Base-by-base conservation (phyloP, 345 rosid genomes). In the Aquilaria malaccensis region DNA sequence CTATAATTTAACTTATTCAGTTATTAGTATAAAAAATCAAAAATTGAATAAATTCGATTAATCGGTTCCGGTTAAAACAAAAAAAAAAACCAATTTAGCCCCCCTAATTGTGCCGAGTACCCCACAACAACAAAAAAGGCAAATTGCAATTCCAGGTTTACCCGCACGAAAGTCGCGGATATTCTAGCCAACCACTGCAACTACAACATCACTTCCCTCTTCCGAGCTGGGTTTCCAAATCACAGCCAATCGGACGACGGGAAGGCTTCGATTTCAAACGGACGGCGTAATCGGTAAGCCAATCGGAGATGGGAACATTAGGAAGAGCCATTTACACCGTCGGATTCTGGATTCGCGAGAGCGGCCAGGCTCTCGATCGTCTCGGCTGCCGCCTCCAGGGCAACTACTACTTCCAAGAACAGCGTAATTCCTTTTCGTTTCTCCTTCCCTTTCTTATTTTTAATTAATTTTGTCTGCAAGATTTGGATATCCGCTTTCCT, bases 291-390 rank as follows among this genome's bases (percentile, higher is more conserved):
- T 22, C 6, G 51, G 37, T 13, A 31, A 4, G 12, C 43, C 43
- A 54, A 6, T 9, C 5, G 62, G 48, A 70, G 60, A 93, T 93
- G 99, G 96, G 96, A 68, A 93, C 89, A 64, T 79, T 93, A 14
- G 96, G 97, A 2, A 73, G 76, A 79, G 96, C 96, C 55, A 69
- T 90, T 54, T 90, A 90, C 89, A 72, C 90, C 63, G 87, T 90
- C 14, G 96, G 96, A 48, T 87, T 93, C 73, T 93, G 99, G 97
- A 81, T 93, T 76, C 88, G 99, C 63, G 97, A 93, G 83, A 83
- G 88, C 5, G 96, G 98, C 33, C 96, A 87, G 52, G 97, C 98
- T 52, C 81, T 93, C 60, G 92, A 87, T 83, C 96, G 95, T 48
- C 94, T 93, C 57, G 97, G 97, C 56, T 83, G 88, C 74, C 95